Conservation (phyloP, 768 basidiomycete genomes). For the Auriculariales sp. region DNA sequence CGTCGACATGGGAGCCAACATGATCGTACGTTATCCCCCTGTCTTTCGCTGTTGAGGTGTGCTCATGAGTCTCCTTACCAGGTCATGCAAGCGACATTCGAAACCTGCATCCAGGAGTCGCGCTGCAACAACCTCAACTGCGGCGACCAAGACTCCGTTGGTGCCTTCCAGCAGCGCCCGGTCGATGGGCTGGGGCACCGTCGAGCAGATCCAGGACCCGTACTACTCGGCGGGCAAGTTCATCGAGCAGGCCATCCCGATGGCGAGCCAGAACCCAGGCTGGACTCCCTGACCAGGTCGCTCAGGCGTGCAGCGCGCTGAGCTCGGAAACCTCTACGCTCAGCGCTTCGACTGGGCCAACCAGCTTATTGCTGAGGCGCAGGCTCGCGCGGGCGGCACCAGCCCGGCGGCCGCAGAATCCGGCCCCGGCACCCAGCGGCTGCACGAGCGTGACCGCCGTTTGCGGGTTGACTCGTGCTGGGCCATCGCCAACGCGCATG, state of each 20-base stretch:
- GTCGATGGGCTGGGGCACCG: neutral
- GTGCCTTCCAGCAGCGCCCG: neutral
- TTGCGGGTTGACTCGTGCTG: slow-evolving; percentile 34
- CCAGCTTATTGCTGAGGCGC: neutral
- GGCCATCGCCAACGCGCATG: slow-evolving; percentile 23
- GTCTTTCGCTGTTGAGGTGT: no score
- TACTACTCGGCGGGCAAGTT: neutral
- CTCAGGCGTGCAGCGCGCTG: neutral
- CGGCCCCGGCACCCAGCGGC: neutral
- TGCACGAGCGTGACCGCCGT: neutral
- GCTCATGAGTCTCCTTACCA: neutral
- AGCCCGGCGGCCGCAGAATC: neutral
- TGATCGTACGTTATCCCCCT: neutral
- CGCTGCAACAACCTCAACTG: neutral
- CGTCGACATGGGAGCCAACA: neutral
- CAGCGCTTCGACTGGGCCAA: neutral
- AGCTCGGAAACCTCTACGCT: neutral
- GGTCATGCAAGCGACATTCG: neutral
- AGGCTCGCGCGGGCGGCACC: neutral
- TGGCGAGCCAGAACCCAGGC: neutral
- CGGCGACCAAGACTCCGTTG: neutral
- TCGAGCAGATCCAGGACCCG: neutral
- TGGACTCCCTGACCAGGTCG: neutral
- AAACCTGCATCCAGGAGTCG: neutral
- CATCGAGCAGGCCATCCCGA: neutral